phyloP scores from a whole-genome alignment of 495 filamentous ascomycete genomes.

The Aspergillus funiculosus region DNA sequence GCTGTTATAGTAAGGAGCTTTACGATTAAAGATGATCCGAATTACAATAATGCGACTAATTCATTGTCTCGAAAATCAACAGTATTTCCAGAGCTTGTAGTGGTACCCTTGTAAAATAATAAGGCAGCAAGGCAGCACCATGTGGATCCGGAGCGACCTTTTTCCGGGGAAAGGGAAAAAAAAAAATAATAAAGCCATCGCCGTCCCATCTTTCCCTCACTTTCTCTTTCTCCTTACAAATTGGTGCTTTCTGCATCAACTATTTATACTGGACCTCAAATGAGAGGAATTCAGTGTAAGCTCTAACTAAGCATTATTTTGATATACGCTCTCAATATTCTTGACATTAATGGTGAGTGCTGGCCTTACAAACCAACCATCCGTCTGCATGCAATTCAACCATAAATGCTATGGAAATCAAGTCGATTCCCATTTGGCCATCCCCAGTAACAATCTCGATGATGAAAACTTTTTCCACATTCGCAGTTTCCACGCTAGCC shows the following conservation, averaged over 20 bases:
- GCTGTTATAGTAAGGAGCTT: conserved; percentile 2
- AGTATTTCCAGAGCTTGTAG: not conserved
- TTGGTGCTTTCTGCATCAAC: too few relatives aligned
- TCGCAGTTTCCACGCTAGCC: conserved; percentile 53
- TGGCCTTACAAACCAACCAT: too few relatives aligned
- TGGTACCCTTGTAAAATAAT: not conserved
- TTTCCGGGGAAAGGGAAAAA: not conserved
- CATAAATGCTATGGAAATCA: too few relatives aligned
- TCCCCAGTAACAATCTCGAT: conserved; percentile 26
- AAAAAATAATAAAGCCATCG: conserved; percentile 7
- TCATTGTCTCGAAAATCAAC: too few relatives aligned
- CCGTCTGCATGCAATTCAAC: too few relatives aligned
- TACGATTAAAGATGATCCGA: too few relatives aligned
- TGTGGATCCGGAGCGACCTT: conserved; percentile 5
- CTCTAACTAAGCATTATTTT: too few relatives aligned
- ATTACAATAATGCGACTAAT: too few relatives aligned
- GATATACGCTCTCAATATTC: too few relatives aligned
- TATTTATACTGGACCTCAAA: too few relatives aligned
- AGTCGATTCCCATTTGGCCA: not conserved
- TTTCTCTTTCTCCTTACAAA: not conserved
- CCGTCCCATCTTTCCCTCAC: not conserved
- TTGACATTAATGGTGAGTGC: too few relatives aligned
- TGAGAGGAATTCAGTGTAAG: too few relatives aligned
- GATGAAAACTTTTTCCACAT: conserved; percentile 50
- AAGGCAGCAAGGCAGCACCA: conserved; percentile 1